Evolutionary conservation across 441 rosid genomes (phyloP), one percentile per base, ranked within the genome.

Genomic region (Pelargonium australe): DNA sequence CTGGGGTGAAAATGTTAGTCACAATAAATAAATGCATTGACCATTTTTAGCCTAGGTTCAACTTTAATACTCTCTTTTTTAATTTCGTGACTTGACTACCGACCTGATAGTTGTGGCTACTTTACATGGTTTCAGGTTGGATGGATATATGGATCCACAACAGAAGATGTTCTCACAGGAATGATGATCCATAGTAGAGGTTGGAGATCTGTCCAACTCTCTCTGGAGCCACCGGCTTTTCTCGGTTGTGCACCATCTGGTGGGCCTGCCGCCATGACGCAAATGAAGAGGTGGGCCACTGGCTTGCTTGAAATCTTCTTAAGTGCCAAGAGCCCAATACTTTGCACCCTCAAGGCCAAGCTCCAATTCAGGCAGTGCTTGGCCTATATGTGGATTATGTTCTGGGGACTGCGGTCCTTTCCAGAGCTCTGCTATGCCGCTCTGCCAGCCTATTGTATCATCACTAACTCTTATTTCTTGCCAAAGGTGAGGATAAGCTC

Each of bases 1-100:
- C 47, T 87, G 91, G 94, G 94, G 96, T 9, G 74, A 64, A 66
- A 71, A 79, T 69, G 94, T 87, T 14, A 76, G 73, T 37, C 1
- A 10, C 49, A 49, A 49, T 2, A 49, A 49, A 10, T 2, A 49
- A 49, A 49, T 49, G 14, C 13, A 49, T n/a, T 37, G 41, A 62
- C 13, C 17, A 16, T 55, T 55, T 16, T 2, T 37, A 37, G 41
- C 41, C 41, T 37, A 37, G 41, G 41, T 4, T 6, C 41, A 37
- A 37, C 40, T 37, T 6, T 37, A 37, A 37, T 37, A 37, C 8
- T 20, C 23, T 20, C 23, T 20, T 20, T 20, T 20, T 20, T 20
- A 20, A 20, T 20, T 20, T 20, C 23, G 0, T 20, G 41, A 6
- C 41, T 37, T 37, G 41, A 37, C 1, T 37, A 7, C 41, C 7